Evolutionary conservation across 805 yeast species (phyloP).

Genomic region (Komagataella phaffii): DNA sequence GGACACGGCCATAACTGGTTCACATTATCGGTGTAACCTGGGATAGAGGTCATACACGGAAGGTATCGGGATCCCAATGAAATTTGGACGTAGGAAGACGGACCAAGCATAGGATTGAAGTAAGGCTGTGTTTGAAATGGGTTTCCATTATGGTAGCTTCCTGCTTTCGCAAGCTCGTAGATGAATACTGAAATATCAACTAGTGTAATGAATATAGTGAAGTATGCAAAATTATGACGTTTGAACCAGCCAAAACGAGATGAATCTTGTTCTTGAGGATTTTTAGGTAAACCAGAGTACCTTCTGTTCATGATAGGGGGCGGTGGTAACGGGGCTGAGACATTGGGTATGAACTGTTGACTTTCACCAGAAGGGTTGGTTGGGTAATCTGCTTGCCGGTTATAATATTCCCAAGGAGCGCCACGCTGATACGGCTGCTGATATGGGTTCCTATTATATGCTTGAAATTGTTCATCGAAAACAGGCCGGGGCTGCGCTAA

Average conservation of each 20-base stretch:
- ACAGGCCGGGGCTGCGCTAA: neutral
- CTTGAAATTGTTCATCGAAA: neutral
- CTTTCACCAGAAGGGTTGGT: neutral
- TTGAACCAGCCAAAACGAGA: neutral
- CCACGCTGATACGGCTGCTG: neutral
- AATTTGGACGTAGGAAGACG: constrained; percentile 51
- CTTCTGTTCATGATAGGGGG: neutral
- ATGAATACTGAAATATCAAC: constrained; percentile 45
- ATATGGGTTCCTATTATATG: neutral
- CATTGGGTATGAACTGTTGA: neutral
- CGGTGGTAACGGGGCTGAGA: neutral
- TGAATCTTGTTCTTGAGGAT: neutral
- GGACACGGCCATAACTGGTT: constrained; percentile 49
- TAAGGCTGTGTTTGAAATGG: constrained; percentile 58
- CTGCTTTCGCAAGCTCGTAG: constrained; percentile 46
- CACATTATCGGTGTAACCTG: constrained; percentile 33
- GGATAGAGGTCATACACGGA: constrained; percentile 52
- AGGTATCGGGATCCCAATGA: constrained; percentile 60
- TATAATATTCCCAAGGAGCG: neutral
- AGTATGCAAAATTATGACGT: constrained; percentile 10
- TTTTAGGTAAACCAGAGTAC: neutral
- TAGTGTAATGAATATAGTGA: constrained; percentile 21
- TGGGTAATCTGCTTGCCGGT: neutral
- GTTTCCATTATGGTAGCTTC: constrained; percentile 37
- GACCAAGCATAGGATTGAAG: constrained; percentile 72